Conservation (phyloP, 345 rosid species). For the Erodium maritimum region DNA sequence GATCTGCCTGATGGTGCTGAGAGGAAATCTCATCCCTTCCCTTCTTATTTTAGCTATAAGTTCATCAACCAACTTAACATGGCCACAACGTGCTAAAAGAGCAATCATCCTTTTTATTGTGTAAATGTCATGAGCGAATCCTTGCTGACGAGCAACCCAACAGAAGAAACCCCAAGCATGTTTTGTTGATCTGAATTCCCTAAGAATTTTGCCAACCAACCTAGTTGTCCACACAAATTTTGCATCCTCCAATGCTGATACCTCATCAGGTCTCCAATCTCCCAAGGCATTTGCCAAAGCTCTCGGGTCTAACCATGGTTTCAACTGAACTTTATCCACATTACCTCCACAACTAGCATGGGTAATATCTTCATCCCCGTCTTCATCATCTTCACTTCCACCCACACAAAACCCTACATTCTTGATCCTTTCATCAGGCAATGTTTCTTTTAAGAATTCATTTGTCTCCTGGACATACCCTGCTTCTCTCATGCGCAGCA, state of each 20-base stretch:
- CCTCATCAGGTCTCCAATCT: constrained; percentile 54
- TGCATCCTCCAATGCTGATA: constrained; percentile 46
- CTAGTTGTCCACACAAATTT: constrained; percentile 75
- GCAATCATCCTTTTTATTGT: constrained; percentile 71
- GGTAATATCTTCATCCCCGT: constrained; percentile 7
- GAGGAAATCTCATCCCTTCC: constrained; percentile 63
- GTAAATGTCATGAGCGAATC: constrained; percentile 65
- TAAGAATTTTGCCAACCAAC: constrained; percentile 72
- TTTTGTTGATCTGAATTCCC: constrained; percentile 55
- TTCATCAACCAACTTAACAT: constrained; percentile 55
- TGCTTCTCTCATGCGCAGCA: constrained; percentile 45
- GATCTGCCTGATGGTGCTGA: constrained; percentile 60
- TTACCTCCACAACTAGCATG: constrained; percentile 10
- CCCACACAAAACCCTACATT: constrained; percentile 26
- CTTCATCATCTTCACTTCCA: constrained; percentile 13
- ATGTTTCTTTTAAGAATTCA: constrained; percentile 44
- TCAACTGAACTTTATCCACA: constrained; percentile 32
- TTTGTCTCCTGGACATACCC: constrained; percentile 46
- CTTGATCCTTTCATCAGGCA: constrained; percentile 61
- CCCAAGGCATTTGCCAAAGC: constrained; percentile 69
- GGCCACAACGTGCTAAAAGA: constrained; percentile 57
- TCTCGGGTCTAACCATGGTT: constrained; percentile 81
- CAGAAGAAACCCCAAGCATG: constrained; percentile 85
- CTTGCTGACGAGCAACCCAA: constrained; percentile 85
- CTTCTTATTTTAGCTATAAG: constrained; percentile 49